Percentiles rank a stretch among this genome's conserved stretches.
Evolutionary conservation across 352 stramenopile species (phyloP).

Genomic region (Phytophthora rubi): DNA sequence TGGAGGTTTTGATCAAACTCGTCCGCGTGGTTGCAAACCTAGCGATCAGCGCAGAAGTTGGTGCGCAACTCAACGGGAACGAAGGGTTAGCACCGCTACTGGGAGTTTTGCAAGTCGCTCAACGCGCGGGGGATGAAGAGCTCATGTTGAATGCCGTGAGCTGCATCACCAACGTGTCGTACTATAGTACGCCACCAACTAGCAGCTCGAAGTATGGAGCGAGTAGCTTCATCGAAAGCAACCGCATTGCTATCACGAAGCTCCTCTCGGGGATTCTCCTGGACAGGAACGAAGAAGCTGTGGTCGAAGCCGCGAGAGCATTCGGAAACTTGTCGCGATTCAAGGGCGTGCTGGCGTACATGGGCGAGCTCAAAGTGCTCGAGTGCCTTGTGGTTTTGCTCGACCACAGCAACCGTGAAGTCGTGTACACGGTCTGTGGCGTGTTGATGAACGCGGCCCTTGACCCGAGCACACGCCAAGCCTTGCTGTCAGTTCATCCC

Average conservation of each 20-base stretch:
- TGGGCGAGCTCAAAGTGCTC: constrained; percentile 66
- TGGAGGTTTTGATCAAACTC: constrained; percentile 85
- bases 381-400: constrained; percentile 79
- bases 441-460: constrained; percentile 88
- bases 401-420: constrained; percentile 76
- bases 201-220: constrained; percentile 4
- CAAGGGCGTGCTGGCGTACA: constrained; percentile 61
- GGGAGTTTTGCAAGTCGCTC: constrained; percentile 48
- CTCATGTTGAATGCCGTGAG: constrained; percentile 90
- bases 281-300: constrained; percentile 81
- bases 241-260: constrained; percentile 49
- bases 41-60: constrained; percentile 77
- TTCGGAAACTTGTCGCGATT: constrained; percentile 89
- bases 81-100: constrained; percentile 48
- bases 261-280: constrained; percentile 61
- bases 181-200: constrained; percentile 43
- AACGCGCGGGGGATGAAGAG: constrained; percentile 64
- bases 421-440: constrained; percentile 81
- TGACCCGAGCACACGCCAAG: constrained; percentile 43
- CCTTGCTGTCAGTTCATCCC: constrained; percentile 44
- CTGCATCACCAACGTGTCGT: constrained; percentile 90
- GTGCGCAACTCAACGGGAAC: constrained; percentile 44
- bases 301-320: constrained; percentile 80
- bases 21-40: constrained; percentile 85
- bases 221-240: constrained; percentile 50